Conservation (phyloP, 352 stramenopile species). For the Pythium brassicae region DNA sequence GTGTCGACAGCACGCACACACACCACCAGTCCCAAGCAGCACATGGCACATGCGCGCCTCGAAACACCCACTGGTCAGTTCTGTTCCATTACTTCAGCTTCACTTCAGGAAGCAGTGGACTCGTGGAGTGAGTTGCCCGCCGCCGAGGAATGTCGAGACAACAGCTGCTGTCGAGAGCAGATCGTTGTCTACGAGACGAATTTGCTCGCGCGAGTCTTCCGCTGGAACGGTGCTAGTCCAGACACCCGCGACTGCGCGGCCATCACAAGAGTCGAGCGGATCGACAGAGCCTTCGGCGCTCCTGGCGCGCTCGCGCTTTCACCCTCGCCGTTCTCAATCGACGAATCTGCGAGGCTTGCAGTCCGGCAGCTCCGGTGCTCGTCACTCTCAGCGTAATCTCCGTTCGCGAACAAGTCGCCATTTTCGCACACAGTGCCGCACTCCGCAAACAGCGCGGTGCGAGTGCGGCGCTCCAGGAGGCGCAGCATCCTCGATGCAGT, state of each 20-base stretch:
- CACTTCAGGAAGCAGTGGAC: too few species aligned
- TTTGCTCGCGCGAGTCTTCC: conserved; percentile 5
- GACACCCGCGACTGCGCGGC: not conserved
- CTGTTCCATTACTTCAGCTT: too few species aligned
- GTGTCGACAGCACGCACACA: too few species aligned
- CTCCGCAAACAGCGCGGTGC: not conserved
- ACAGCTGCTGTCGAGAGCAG: too few species aligned
- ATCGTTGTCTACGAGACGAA: not conserved
- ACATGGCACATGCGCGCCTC: too few species aligned
- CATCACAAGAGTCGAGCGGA: too few species aligned
- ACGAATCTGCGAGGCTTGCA: conserved; percentile 5
- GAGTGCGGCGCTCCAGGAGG: conserved; percentile 2
- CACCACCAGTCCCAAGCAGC: too few species aligned
- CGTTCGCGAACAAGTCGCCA: not conserved
- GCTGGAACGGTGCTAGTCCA: conserved; percentile 9
- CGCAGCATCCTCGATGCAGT: conserved; percentile 2
- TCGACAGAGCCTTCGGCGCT: too few species aligned
- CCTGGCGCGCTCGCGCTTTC: not conserved
- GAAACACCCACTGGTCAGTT: too few species aligned
- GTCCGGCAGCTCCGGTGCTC: conserved; percentile 11
- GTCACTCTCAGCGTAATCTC: not conserved
- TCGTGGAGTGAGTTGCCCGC: too few species aligned
- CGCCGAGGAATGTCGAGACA: too few species aligned
- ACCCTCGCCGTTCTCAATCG: not conserved
- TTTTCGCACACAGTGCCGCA: not conserved